These are phyloP conservation scores for Sarcomyxa edulis DNA, from an alignment of 768 basidiomycete genomes.

Conservation along the genomic window DNA sequence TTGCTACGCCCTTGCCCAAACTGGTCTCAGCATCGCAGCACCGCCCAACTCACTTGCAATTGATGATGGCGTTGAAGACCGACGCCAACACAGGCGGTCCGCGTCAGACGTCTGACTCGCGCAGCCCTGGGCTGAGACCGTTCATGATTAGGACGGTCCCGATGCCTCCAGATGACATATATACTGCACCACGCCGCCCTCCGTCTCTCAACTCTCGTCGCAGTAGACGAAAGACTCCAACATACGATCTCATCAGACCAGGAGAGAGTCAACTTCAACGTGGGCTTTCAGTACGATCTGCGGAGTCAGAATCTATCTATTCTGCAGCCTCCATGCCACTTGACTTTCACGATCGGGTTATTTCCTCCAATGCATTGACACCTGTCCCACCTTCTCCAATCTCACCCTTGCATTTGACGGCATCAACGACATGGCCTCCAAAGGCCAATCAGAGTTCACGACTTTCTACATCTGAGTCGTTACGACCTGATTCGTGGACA, in stretches of 20 bases:
- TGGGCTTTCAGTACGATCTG: constrained; percentile 9
- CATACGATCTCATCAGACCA: constrained; percentile 1
- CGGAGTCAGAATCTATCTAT: constrained; percentile 18
- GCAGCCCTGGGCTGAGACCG: not conserved
- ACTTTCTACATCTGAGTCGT: no score
- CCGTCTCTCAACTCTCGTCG: no score
- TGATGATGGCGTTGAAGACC: not conserved
- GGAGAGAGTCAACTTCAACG: constrained; percentile 2
- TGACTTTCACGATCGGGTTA: constrained; percentile 14
- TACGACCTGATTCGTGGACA: no score
- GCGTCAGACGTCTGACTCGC: not conserved
- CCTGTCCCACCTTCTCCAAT: not conserved
- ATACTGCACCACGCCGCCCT: no score
- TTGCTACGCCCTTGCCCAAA: constrained; percentile 4
- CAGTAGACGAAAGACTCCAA: not conserved
- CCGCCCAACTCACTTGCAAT: not conserved
- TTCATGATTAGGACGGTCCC: not conserved
- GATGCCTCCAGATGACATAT: no score
- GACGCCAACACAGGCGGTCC: not conserved
- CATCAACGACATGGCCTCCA: not conserved
- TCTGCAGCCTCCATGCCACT: constrained; percentile 18
- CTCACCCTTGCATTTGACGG: not conserved
- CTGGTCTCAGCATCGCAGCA: not conserved
- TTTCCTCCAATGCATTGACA: not conserved
- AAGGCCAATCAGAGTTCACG: not conserved